A percentile compares a stretch with the other conserved stretches of the same genome.
Conservation (phyloP, 148 eudicot genomes). For the Nepenthes gracilis region DNA sequence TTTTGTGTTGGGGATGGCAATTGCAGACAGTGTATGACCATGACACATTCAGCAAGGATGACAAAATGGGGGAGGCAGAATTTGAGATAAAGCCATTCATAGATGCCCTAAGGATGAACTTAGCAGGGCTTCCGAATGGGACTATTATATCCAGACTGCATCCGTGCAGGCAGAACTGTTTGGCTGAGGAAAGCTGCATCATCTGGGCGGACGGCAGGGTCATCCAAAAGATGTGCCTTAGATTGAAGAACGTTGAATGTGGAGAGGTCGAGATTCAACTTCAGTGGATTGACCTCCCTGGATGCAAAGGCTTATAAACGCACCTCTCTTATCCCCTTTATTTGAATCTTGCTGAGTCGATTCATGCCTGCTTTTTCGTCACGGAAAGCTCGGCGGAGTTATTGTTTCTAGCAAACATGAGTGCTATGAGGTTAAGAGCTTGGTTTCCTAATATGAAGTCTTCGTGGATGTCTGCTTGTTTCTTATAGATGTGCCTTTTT, state of each 20-base stretch:
- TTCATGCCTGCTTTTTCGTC: no score
- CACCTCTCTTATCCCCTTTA: no score
- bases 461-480: no score
- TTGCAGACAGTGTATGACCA: conserved; percentile 26
- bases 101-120: conserved; percentile 25
- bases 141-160: conserved; percentile 18
- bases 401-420: no score
- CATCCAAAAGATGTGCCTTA: conserved; percentile 25
- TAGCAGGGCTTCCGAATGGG: conserved; percentile 20
- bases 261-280: conserved; percentile 32
- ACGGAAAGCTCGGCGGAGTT: no score
- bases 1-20: neutral
- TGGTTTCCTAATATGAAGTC: no score
- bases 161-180: conserved; percentile 22
- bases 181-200: conserved; percentile 34
- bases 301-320: conserved; percentile 13
- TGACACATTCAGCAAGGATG: conserved; percentile 33
- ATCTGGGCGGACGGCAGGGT: conserved; percentile 16
- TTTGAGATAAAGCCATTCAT: conserved; percentile 26
- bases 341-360: no score
- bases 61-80: conserved; percentile 40
- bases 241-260: conserved; percentile 28
- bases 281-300: conserved; percentile 35
- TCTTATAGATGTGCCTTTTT: no score
- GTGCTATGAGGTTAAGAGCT: no score